Conservation (phyloP, 345 rosid species). For the Schrenkiella parvula region DNA sequence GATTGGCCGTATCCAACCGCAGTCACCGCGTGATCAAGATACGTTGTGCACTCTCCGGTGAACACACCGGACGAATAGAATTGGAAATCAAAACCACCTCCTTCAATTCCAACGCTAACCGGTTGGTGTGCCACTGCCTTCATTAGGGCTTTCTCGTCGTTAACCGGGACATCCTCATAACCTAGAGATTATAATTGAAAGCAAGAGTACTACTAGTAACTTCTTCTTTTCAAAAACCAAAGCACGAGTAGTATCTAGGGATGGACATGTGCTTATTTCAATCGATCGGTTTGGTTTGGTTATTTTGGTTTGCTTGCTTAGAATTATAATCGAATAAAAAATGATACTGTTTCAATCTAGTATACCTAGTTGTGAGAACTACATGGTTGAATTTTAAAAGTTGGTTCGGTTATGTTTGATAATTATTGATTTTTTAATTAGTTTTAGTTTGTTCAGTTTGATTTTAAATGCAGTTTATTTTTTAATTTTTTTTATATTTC, state of each 20-base stretch:
- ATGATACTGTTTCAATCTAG: background rate
- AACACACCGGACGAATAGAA: slow-evolving; percentile 51
- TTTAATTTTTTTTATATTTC: background rate
- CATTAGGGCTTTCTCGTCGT: slow-evolving; percentile 46
- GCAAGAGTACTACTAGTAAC: background rate
- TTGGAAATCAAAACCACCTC: slow-evolving; percentile 38
- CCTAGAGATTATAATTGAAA: slow-evolving; percentile 2
- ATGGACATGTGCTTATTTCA: background rate
- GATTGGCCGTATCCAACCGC: slow-evolving; percentile 48
- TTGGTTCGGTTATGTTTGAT: background rate
- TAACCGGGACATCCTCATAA: slow-evolving; percentile 47
- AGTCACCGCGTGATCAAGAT: slow-evolving; percentile 48
- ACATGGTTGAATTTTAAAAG: background rate
- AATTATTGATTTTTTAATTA: background rate
- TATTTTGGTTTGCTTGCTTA: background rate
- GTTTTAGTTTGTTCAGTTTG: background rate
- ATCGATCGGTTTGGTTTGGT: background rate
- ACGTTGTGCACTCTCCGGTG: slow-evolving; percentile 36
- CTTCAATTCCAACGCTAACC: slow-evolving; percentile 50
- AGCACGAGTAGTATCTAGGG: background rate
- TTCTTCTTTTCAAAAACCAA: background rate
- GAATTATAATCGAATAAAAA: background rate
- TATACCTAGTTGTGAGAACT: background rate
- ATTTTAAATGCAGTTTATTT: background rate
- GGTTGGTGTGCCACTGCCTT: slow-evolving; percentile 62